Evolutionary conservation across 352 stramenopile genomes (phyloP).

Genomic region (Pythium folliculosum): DNA sequence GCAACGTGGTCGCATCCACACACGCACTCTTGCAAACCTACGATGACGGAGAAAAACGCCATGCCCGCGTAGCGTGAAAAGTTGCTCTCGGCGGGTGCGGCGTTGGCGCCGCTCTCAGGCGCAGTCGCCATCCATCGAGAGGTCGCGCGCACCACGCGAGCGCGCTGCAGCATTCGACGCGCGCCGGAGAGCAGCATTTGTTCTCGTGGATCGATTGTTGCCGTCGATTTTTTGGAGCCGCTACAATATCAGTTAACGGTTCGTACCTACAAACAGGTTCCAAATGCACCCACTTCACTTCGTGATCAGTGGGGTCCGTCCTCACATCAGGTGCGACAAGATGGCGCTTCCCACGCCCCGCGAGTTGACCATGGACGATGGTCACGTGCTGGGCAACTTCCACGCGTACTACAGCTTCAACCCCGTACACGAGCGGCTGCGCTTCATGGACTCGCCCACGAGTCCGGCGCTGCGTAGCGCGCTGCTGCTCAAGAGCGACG

Average conservation of each 20-base stretch:
- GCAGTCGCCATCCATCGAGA: constrained; percentile 38
- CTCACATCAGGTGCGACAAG: not conserved
- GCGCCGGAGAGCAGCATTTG: constrained; percentile 19
- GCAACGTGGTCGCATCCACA: not conserved
- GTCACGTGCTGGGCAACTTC: constrained; percentile 83
- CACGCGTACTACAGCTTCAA: constrained; percentile 88
- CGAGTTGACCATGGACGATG: constrained; percentile 41
- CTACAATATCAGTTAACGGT: not conserved
- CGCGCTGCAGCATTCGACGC: constrained; percentile 12
- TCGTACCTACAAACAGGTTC: not conserved
- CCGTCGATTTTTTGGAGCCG: constrained; percentile 16
- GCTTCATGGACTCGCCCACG: constrained; percentile 64
- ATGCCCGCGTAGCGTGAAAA: constrained; percentile 82
- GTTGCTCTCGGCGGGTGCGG: constrained; percentile 48
- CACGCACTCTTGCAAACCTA: constrained; percentile 19
- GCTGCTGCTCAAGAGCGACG: constrained; percentile 40
- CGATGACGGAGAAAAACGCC: constrained; percentile 82
- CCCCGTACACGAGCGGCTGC: constrained; percentile 64
- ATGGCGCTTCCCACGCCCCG: constrained; percentile 1
- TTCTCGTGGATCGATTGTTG: constrained; percentile 7
- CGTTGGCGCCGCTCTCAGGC: constrained; percentile 10
- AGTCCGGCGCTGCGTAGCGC: constrained; percentile 42
- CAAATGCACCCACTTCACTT: not conserved
- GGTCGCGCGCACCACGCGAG: constrained; percentile 11
- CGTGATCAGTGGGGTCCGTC: not conserved